Conservation (phyloP, 2,329 filamentous ascomycete species). For the Tolypocladium ovalisporum region DNA sequence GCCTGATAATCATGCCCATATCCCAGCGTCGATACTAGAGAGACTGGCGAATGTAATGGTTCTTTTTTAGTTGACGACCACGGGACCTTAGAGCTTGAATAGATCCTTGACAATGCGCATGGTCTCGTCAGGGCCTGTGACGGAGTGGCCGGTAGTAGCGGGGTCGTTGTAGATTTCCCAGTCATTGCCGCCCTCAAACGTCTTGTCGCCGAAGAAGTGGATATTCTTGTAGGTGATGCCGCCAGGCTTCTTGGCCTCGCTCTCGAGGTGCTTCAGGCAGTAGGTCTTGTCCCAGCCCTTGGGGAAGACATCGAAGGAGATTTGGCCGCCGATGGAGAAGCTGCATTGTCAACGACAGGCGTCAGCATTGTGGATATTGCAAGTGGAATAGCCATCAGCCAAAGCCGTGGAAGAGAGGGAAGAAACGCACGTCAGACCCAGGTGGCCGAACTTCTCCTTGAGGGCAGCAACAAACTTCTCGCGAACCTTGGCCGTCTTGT, state of each 20-base stretch:
- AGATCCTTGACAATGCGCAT: conserved; percentile 68
- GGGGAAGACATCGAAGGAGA: conserved; percentile 98
- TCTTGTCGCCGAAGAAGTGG: conserved; percentile 99
- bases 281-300: conserved; percentile 98
- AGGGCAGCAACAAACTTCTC: conserved; percentile 50
- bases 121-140: conserved; percentile 74
- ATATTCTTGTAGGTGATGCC: conserved; percentile 74
- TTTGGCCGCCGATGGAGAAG: conserved; percentile 91
- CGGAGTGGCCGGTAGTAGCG: conserved; percentile 75
- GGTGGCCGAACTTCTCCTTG: conserved; percentile 37
- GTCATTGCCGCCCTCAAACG: conserved; percentile 82
- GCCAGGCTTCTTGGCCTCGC: conserved; percentile 58
- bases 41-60: neutral
- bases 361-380: neutral
- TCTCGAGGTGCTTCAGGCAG: conserved; percentile 79
- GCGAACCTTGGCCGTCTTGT: conserved; percentile 66
- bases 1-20: neutral
- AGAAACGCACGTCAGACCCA: conserved; percentile 65
- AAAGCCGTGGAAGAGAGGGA: neutral
- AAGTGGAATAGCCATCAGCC: neutral
- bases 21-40: neutral
- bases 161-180: conserved; percentile 83
- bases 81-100: conserved; percentile 48
- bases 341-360: conserved; percentile 26
- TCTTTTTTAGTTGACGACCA: neutral